Evolutionary conservation across 2,329 filamentous ascomycete species (phyloP), one percentile per base, ranked within the genome.

Genomic region (Fonsecaea nubica): DNA sequence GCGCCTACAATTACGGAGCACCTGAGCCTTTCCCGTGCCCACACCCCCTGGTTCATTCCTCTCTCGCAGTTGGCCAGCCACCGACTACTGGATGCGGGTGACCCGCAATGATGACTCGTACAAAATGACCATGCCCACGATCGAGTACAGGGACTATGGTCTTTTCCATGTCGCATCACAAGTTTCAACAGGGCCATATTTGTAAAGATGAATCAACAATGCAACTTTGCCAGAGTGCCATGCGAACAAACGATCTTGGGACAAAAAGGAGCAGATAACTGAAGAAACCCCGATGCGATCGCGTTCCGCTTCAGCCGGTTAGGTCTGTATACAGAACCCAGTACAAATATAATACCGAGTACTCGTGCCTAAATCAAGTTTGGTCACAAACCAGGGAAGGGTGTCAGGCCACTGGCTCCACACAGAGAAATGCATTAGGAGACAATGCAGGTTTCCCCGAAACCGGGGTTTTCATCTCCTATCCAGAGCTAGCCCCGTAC

Each of bases 351-450:
- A 25, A 25, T 25, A 25, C 25, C 25, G 25, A 25, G 25, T 3
- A 25, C 25, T 25, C 25, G 25, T 25, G 3, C 25, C 25, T 2
- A 18, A 18, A n/a, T 25, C 18, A 50, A 13, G 18, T 50, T 25
- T 21, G 18, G 18, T 50, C 45, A 25, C 21, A 9, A 18, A 18
- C 10, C 45, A 42, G 45, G 38, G 21, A 50, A 25, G 10, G 45
- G 25, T 25, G 18, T 50, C 45, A 50, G 45, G 45, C 45, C 45
- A 50, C 45, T 50, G 21, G 12, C 45, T 50, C 45, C 45, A 50
- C 45, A 25, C 45, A 25, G 45, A 21, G 45, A 50, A n/a, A 13
- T 13, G 18, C 13, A 45, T 45, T 7, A 18, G 45, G 45, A 50
- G 45, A 50, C 45, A 25, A 12, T 12, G 45, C 45, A 50, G 10